phyloP scores from a whole-genome alignment of 306 rosid genomes.

The Chamaecrista fasciculata region DNA sequence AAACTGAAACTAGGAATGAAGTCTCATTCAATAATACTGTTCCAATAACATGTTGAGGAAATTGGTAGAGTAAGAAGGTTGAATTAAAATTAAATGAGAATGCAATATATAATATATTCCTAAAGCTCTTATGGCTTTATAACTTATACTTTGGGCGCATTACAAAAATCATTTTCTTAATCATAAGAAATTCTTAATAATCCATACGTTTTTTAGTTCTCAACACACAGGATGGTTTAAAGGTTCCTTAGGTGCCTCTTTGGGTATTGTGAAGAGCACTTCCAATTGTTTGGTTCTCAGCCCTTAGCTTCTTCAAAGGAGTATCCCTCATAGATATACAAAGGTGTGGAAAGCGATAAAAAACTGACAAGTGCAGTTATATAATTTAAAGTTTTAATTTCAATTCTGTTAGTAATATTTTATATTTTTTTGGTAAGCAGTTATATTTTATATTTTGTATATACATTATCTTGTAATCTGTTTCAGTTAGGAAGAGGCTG shows the following conservation, averaged over 20 bases:
- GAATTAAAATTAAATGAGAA: neutral
- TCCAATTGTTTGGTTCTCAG: neutral
- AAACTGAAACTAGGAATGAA: neutral
- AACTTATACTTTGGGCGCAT: neutral
- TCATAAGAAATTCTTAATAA: neutral
- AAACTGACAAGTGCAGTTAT: too few relatives aligned
- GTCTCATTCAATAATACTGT: neutral
- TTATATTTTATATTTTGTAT: too few relatives aligned
- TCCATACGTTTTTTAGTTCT: neutral
- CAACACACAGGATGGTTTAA: neutral
- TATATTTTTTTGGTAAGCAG: too few relatives aligned
- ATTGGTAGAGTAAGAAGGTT: neutral
- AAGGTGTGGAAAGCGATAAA: too few relatives aligned
- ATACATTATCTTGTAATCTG: too few relatives aligned
- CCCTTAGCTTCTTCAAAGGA: neutral
- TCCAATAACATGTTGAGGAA: neutral
- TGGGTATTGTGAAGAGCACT: neutral
- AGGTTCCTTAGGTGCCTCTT: neutral
- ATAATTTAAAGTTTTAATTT: too few relatives aligned
- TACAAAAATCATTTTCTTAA: neutral
- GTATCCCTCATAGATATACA: neutral
- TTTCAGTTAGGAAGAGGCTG: too few relatives aligned
- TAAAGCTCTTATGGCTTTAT: neutral
- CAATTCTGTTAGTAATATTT: too few relatives aligned
- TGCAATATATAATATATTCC: neutral